phyloP scores from a whole-genome alignment of 768 basidiomycete species.

The Phallus indusiatus region DNA sequence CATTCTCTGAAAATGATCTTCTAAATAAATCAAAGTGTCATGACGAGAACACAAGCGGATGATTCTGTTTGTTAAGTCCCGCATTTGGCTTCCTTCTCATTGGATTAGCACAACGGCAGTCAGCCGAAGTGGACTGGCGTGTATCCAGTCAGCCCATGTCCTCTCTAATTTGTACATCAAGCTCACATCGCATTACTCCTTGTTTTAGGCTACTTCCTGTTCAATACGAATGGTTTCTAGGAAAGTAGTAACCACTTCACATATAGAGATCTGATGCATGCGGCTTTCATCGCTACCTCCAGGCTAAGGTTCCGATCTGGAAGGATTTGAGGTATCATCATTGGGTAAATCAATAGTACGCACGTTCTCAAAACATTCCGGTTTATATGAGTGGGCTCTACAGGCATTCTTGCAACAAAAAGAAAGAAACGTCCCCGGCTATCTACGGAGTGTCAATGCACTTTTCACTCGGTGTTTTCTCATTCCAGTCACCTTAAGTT shows the following conservation, averaged over 20 bases:
- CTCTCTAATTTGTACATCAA: background rate
- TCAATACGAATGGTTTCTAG: too few relatives aligned
- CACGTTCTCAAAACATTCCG: background rate
- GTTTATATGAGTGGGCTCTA: too few relatives aligned
- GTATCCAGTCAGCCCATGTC: slow-evolving; percentile 12
- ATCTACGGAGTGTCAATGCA: background rate
- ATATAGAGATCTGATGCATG: too few relatives aligned
- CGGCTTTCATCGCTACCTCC: too few relatives aligned
- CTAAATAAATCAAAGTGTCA: background rate
- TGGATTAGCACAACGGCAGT: slow-evolving; percentile 16
- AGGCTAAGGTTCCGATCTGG: background rate
- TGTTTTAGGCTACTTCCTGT: background rate
- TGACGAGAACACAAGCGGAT: background rate
- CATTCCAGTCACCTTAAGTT: background rate
- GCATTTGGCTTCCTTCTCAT: background rate
- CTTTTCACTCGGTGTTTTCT: background rate
- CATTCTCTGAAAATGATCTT: background rate
- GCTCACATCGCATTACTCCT: background rate
- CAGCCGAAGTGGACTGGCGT: slow-evolving; percentile 19
- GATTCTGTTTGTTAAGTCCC: background rate
- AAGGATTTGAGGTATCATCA: background rate
- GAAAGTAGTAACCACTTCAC: too few relatives aligned
- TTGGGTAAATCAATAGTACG: background rate
- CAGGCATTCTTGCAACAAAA: background rate
- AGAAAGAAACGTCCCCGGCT: background rate